These are phyloP conservation scores for Lachnellula willkommii DNA, from an alignment of 2,329 filamentous ascomycete genomes.

Conservation along the genomic window DNA sequence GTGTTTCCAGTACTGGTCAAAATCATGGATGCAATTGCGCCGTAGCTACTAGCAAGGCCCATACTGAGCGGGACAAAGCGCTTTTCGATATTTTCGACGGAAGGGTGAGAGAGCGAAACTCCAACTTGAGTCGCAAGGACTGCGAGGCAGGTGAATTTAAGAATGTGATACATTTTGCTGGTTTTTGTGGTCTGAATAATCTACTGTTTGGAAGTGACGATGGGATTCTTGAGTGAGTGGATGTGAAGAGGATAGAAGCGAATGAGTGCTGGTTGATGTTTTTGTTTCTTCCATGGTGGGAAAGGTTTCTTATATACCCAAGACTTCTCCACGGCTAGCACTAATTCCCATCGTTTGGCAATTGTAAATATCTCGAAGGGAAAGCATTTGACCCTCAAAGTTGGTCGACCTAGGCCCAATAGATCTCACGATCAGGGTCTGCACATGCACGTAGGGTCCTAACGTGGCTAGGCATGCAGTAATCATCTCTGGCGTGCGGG, in stretches of 20 bases:
- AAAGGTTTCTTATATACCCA: background rate
- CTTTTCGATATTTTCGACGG: background rate
- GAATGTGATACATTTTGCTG: slow-evolving; percentile 1
- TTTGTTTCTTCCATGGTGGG: background rate
- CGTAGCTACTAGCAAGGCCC: slow-evolving; percentile 4
- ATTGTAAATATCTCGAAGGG: background rate
- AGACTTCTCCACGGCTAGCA: background rate
- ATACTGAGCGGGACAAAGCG: slow-evolving; percentile 4
- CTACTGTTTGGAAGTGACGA: background rate
- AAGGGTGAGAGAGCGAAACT: slow-evolving; percentile 1
- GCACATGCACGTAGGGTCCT: too few species aligned
- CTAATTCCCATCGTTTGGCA: background rate
- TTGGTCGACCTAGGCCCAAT: background rate
- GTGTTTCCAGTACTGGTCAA: slow-evolving; percentile 8
- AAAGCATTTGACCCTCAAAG: background rate
- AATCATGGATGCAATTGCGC: slow-evolving; percentile 7
- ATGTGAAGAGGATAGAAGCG: background rate
- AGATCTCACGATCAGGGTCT: too few species aligned
- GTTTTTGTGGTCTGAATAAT: background rate
- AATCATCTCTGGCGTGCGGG: too few species aligned
- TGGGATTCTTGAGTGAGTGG: background rate
- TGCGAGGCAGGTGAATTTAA: slow-evolving; percentile 4
- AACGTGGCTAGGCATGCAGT: too few species aligned
- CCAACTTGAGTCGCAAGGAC: slow-evolving; percentile 2
- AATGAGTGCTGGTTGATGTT: background rate